Evolutionary conservation across 768 basidiomycete genomes (phyloP), one percentile per base, ranked within the genome.

Genomic region (Russula olivacea): DNA sequence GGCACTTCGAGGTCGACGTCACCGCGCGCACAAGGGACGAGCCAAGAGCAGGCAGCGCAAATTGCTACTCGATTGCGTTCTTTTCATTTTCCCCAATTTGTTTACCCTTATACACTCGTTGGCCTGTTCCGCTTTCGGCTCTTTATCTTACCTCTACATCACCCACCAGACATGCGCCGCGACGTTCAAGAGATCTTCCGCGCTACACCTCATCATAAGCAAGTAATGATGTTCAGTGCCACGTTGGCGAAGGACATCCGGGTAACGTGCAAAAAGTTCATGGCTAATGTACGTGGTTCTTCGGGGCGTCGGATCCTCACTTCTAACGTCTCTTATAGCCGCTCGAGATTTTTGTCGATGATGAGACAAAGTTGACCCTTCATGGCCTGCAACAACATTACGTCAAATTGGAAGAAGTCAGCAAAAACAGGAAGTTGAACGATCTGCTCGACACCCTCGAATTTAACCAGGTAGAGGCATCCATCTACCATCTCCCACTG

Each of bases 161-260:
- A 79, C 79, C 80, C 79, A 81, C 77, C 85, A 99, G 97, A 98
- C 88, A 99, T 99, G 97, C 96, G 97, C 80, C 93, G 97, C 73
- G 97, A 99, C 74, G 96, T 99, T 68, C 97, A 99, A 86, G 97
- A 99, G 80, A 98, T 99, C 71, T 99, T 98, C 85, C 89, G 96
- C 71, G 84, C 93, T 19, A 98, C 97, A 21, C 97, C 97, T 55
- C 96, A 97, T 76, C 94, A 97, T 83, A 99, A 99, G 81, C 96
- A 99, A 82, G 97, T 99, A 69, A 99, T 99, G 97, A 99, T 99
- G 97, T 99, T 99, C 82, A 96, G 93, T 70, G 97, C 97, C 45
- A 99, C 97, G 1, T 78, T 99, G 64, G 86, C 93, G 61, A 98
- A 99, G 80, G 97, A 98, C 68, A 96, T 99, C 62, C 83, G 97